Evolutionary conservation across 2,329 filamentous ascomycete species (phyloP).

Genomic region (Pseudodiploospora longispora): DNA sequence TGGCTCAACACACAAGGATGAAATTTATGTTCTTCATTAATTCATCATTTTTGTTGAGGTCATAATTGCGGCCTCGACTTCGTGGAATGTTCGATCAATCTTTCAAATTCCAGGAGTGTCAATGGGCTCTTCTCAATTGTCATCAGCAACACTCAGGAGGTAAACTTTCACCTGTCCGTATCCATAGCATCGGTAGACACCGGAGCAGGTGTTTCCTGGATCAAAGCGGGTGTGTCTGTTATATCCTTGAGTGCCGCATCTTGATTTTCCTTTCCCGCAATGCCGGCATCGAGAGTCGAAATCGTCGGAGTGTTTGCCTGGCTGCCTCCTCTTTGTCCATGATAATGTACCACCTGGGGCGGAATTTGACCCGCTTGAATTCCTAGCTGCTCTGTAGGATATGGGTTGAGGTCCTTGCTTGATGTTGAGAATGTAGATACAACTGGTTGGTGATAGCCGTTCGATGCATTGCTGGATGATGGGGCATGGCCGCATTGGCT

Average conservation of each 20-base stretch:
- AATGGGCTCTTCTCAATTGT: too few species aligned
- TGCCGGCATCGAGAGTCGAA: constrained; percentile 37
- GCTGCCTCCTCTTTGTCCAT: constrained; percentile 59
- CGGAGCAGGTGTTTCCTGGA: too few species aligned
- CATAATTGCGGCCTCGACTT: too few species aligned
- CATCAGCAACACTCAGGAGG: too few species aligned
- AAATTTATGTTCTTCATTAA: too few species aligned
- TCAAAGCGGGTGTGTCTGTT: constrained; percentile 12
- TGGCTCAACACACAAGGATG: too few species aligned
- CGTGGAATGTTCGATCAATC: too few species aligned
- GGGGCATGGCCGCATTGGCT: constrained; percentile 39
- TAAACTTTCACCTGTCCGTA: constrained; percentile 17
- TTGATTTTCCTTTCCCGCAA: constrained; percentile 41
- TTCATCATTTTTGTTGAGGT: too few species aligned
- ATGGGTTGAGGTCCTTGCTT: constrained; percentile 60
- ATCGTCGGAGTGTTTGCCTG: constrained; percentile 57
- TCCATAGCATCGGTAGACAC: constrained; percentile 12
- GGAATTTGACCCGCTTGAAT: constrained; percentile 54
- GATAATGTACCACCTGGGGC: constrained; percentile 60
- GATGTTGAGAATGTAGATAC: constrained; percentile 64
- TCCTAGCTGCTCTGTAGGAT: constrained; percentile 57
- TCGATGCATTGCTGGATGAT: constrained; percentile 37
- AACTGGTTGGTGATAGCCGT: constrained; percentile 61
- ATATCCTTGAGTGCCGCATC: constrained; percentile 35
- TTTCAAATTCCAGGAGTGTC: too few species aligned